Conservation (phyloP, 2,329 filamentous ascomycete species). For the Arthrobotrys pseudoclavata region DNA sequence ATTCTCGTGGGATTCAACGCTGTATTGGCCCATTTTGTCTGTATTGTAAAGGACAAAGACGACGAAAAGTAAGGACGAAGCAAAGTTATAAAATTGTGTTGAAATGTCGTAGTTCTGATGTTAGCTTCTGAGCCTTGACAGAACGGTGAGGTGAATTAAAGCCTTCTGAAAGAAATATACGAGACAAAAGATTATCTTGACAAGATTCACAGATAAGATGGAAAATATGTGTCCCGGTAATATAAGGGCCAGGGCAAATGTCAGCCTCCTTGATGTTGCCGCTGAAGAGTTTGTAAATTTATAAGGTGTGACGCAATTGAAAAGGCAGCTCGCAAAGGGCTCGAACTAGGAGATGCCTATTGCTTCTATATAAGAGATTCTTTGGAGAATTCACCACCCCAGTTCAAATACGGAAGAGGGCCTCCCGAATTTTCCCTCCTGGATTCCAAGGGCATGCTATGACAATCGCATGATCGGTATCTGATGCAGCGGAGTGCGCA, state of each 20-base stretch:
- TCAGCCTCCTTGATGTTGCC: constrained; percentile 41
- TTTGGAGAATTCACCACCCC: constrained; percentile 22
- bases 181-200: constrained; percentile 32
- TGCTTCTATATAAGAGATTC: constrained; percentile 55
- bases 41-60: constrained; percentile 1
- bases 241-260: constrained; percentile 37
- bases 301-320: constrained; percentile 36
- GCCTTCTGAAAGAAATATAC: constrained; percentile 11
- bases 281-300: constrained; percentile 30
- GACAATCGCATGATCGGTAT: constrained; percentile 56
- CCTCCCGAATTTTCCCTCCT: constrained; percentile 48
- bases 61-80: constrained; percentile 1
- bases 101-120: constrained; percentile 41
- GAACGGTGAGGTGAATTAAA: constrained; percentile 6
- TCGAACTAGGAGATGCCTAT: constrained; percentile 41
- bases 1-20: constrained; percentile 21
- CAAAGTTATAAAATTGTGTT: constrained; percentile 42
- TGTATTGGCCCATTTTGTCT: constrained; percentile 56
- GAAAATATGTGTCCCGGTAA: constrained; percentile 28
- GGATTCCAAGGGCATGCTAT: constrained; percentile 46
- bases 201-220: constrained; percentile 33
- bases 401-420: constrained; percentile 43
- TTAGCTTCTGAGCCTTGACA: constrained; percentile 6
- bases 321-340: constrained; percentile 42
- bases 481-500: constrained; percentile 31